Evolutionary conservation across 208 protist species (phyloP).

Genomic region (Trypanosoma lewisi): DNA sequence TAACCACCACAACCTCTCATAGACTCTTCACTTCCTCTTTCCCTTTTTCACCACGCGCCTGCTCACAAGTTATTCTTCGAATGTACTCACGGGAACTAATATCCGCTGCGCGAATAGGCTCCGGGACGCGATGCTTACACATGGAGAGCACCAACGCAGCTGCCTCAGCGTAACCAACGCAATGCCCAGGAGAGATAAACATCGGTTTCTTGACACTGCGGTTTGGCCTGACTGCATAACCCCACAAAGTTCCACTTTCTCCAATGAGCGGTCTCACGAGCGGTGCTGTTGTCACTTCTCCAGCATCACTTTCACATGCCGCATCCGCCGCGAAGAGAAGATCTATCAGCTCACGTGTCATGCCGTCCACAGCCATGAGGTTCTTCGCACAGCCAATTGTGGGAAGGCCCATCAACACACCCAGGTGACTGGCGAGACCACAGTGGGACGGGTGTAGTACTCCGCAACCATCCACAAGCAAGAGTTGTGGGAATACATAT

Average conservation of each 20-base stretch:
- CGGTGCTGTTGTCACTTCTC: neutral
- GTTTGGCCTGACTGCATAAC: constrained; percentile 53
- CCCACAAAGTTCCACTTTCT: constrained; percentile 36
- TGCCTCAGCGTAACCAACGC: constrained; percentile 72
- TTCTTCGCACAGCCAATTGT: constrained; percentile 93
- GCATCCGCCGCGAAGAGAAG: constrained; percentile 13
- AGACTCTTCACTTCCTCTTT: neutral
- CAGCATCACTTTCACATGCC: neutral
- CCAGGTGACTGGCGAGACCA: constrained; percentile 94
- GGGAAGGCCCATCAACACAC: constrained; percentile 85
- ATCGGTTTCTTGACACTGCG: constrained; percentile 63
- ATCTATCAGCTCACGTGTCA: constrained; percentile 50
- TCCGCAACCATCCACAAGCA: constrained; percentile 96
- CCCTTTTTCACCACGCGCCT: too few relatives aligned
- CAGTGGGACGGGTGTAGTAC: constrained; percentile 91
- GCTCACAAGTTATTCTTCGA: constrained; percentile 23
- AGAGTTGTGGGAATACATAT: constrained; percentile 65
- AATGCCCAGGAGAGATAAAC: constrained; percentile 93
- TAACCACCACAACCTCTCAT: neutral
- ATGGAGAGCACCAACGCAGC: constrained; percentile 47
- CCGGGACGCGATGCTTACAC: constrained; percentile 79
- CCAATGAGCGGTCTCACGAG: constrained; percentile 21
- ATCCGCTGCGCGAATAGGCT: constrained; percentile 93
- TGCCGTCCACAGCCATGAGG: constrained; percentile 84
- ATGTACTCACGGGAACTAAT: constrained; percentile 82